Evolutionary conservation across 1,284 basidiomycete genomes (phyloP), one percentile per base, ranked within the genome.

Genomic region (Rhodotorula glutinis): DNA sequence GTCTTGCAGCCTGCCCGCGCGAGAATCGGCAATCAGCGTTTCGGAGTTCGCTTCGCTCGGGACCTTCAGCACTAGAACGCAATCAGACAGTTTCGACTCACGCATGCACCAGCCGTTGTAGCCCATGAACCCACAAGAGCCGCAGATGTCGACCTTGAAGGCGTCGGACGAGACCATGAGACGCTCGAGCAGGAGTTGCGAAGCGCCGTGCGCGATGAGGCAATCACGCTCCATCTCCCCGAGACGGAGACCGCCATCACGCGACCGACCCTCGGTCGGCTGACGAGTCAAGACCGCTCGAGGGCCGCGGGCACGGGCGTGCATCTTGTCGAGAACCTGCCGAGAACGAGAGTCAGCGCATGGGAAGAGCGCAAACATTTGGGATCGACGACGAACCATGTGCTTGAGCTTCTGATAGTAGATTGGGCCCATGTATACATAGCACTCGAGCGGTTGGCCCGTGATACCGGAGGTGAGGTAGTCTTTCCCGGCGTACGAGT

Each of bases 181-280:
- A 27, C 96, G 88, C 80, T 98, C 96, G 13, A 98, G 85, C 27
- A 98, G 82, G 53, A 99, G 84, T 77, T 98, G 95, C 2, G 94
- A 96, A 2, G 96, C 96, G 27, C 94, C 94, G 75, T 97, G 73
- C 3, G 69, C 72, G 64, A 80, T 79, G 21, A 79, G 67, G 70
- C 76, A 98, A 80, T 98, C 96, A 59, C 96, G 88, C 78, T 98
- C 96, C 96, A 99, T 98, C 81, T 99, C 96, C 66, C 96, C 96
- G 23, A 99, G 83, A 65, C 96, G 91, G 71, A 99, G 82, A 71
- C 96, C 96, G 76, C 96, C 96, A 80, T 98, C 96, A 67, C 96
- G 87, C 56, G 92, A 96, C 64, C 96, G 87, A 80, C 96, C 96
- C 81, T 99, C 96, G 1, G 96, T 98, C 1, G 96, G 96, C 79